Evolutionary conservation across 441 rosid genomes (phyloP).

Genomic region (Viola pubescens): DNA sequence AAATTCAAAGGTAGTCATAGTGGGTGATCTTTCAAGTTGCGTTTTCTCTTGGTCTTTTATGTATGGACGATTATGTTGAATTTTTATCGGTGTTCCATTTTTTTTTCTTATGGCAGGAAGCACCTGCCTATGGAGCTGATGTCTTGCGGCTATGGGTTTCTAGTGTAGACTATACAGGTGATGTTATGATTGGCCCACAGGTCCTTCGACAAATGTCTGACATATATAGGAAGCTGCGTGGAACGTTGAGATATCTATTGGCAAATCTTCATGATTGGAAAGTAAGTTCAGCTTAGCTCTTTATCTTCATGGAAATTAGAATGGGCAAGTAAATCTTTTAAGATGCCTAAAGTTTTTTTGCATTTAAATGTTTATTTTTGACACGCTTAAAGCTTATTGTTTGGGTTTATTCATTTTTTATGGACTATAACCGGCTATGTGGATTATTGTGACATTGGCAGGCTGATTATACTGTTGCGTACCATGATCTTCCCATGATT

Average conservation of each 20-base stretch:
- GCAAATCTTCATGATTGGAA: slow-evolving; percentile 96
- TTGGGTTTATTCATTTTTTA: too few species aligned
- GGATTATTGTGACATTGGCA: slow-evolving; percentile 30
- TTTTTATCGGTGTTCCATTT: slow-evolving; percentile 7
- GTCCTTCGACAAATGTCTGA: slow-evolving; percentile 92
- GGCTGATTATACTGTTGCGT: slow-evolving; percentile 66
- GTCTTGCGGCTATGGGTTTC: slow-evolving; percentile 98
- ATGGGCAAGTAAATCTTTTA: background rate
- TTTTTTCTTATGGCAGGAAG: slow-evolving; percentile 52
- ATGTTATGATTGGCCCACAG: slow-evolving; percentile 85
- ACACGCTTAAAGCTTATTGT: too few species aligned
- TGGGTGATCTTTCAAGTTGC: slow-evolving; percentile 6
- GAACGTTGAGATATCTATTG: slow-evolving; percentile 86
- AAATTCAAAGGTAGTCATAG: slow-evolving; percentile 56
- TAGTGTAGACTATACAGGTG: slow-evolving; percentile 92
- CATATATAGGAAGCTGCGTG: slow-evolving; percentile 87
- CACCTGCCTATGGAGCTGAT: slow-evolving; percentile 95
- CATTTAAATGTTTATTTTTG: background rate
- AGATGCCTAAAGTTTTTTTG: slow-evolving; percentile 1
- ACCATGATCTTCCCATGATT: slow-evolving; percentile 76
- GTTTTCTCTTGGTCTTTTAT: slow-evolving; percentile 3
- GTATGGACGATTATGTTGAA: slow-evolving; percentile 1
- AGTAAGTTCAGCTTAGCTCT: slow-evolving; percentile 37
- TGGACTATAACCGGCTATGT: background rate
- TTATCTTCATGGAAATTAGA: slow-evolving; percentile 5